Evolutionary conservation across 768 basidiomycete genomes (phyloP).

Genomic region (Trametes cubensis): DNA sequence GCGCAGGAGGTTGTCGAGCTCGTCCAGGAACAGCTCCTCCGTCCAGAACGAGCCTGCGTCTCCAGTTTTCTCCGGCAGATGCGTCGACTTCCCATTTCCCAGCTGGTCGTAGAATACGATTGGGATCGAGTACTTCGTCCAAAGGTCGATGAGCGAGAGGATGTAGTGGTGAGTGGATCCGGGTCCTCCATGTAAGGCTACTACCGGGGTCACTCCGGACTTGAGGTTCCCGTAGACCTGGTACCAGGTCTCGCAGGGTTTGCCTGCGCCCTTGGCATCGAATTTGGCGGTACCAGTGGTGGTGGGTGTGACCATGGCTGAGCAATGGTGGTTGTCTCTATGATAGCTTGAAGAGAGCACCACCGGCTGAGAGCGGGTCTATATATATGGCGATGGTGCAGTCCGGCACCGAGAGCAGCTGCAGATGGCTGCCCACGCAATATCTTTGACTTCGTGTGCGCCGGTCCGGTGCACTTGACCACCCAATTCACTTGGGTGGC

Average conservation of each 20-base stretch:
- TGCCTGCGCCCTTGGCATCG: conserved; percentile 21
- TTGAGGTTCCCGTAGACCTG: conserved; percentile 46
- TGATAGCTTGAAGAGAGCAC: no score
- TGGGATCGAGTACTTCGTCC: conserved; percentile 35
- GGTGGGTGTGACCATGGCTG: conserved; percentile 18
- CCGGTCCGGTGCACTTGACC: no score
- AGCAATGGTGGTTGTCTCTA: no score
- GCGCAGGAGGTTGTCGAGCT: conserved; percentile 52
- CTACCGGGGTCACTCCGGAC: conserved; percentile 37
- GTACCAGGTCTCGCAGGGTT: conserved; percentile 47
- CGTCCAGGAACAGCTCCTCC: conserved; percentile 52
- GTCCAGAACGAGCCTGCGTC: conserved; percentile 43
- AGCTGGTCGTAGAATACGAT: conserved; percentile 57
- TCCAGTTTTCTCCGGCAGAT: conserved; percentile 39
- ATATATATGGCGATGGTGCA: no score
- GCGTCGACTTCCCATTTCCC: conserved; percentile 49
- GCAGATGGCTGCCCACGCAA: no score
- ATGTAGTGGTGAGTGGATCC: conserved; percentile 47
- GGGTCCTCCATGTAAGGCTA: conserved; percentile 53
- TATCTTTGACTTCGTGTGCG: no score
- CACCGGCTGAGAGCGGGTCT: no score
- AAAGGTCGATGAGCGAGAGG: conserved; percentile 41
- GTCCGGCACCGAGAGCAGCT: no score
- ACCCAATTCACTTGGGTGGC: no score
- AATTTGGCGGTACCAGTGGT: conserved; percentile 19